Percentiles rank a stretch among this genome's conserved stretches.
Conservation (phyloP, 163 green algal genomes). For the Volvox carteri region DNA sequence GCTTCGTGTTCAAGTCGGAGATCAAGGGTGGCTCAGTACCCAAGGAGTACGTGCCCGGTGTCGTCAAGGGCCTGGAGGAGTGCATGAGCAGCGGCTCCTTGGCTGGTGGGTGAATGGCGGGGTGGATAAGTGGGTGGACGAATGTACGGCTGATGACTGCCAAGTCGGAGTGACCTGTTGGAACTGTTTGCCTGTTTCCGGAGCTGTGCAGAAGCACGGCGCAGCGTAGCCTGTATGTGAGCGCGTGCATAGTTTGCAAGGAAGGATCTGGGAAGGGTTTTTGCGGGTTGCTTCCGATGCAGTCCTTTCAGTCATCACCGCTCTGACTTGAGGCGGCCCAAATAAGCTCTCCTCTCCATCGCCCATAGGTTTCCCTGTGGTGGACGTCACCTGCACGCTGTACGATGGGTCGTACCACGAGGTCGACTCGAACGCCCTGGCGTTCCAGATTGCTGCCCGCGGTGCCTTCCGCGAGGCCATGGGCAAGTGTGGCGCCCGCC, state of each 20-base stretch:
- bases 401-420: constrained; percentile 98
- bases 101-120: constrained; percentile 18
- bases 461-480: constrained; percentile 94
- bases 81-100: constrained; percentile 54
- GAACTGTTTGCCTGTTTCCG: too few species aligned
- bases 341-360: neutral
- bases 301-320: too few species aligned
- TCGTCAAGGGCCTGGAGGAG: constrained; percentile 80
- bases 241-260: too few species aligned
- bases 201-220: too few species aligned
- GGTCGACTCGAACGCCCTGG: constrained; percentile 97
- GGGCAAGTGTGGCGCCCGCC: constrained; percentile 88
- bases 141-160: too few species aligned
- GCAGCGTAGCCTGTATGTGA: too few species aligned
- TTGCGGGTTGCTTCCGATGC: too few species aligned
- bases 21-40: constrained; percentile 98
- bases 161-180: too few species aligned
- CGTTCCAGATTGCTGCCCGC: constrained; percentile 98
- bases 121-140: too few species aligned
- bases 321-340: too few species aligned
- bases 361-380: constrained; percentile 93
- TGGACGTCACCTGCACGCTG: constrained; percentile 90
- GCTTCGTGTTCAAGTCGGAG: constrained; percentile 96
- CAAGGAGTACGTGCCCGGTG: constrained; percentile 99
- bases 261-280: too few species aligned